phyloP scores from a whole-genome alignment of 2,329 filamentous ascomycete species.

The Neonectria magnoliae region DNA sequence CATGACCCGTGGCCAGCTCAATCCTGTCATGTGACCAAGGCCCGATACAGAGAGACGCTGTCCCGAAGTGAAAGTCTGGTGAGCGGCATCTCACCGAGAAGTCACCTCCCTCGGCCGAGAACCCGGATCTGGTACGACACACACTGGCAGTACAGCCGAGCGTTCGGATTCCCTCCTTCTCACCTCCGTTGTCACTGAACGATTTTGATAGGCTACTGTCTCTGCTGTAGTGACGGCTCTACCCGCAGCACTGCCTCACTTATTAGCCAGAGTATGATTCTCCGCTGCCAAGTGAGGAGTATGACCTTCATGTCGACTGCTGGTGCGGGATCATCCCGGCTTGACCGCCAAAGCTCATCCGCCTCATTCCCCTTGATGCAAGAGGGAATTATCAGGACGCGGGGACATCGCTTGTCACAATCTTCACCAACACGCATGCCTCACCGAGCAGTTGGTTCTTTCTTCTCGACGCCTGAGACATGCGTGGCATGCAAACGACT shows the following conservation, averaged over 20 bases:
- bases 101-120: slow-evolving; percentile 17
- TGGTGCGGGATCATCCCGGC: not conserved
- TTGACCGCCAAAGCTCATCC: not conserved
- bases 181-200: not conserved
- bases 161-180: not conserved
- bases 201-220: not conserved
- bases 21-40: slow-evolving; percentile 15
- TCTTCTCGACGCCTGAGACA: not conserved
- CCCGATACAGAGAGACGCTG: slow-evolving; percentile 10
- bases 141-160: not conserved
- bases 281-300: not conserved
- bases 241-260: not conserved
- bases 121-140: not conserved
- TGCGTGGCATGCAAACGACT: not conserved
- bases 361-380: not conserved
- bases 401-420: slow-evolving; percentile 7
- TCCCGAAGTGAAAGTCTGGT: not conserved
- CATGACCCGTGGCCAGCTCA: not conserved
- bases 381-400: not conserved
- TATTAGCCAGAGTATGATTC: not conserved
- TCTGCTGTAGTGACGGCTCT: not conserved
- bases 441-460: slow-evolving; percentile 8
- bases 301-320: not conserved
- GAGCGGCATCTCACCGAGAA: slow-evolving; percentile 15
- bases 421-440: slow-evolving; percentile 1